Percentiles rank a stretch among this genome's conserved stretches.
Conservation (phyloP, 2,329 filamentous ascomycete species). For the Hawksworthiomyces lignivorus region DNA sequence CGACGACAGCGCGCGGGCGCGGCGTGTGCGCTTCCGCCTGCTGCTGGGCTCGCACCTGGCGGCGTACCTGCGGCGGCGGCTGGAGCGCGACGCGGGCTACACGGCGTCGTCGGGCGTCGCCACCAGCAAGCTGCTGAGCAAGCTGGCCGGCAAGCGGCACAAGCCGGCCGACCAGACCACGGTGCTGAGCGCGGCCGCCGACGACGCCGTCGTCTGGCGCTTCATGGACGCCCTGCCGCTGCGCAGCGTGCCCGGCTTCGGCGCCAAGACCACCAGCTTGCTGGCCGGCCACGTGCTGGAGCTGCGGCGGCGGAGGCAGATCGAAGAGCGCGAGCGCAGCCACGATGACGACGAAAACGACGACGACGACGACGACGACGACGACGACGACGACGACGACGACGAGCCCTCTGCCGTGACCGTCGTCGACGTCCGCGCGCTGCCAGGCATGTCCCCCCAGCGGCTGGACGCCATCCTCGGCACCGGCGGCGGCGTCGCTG, state of each 20-base stretch:
- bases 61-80: slow-evolving; percentile 58
- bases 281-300: slow-evolving; percentile 47
- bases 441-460: slow-evolving; percentile 54
- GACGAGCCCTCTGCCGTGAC: slow-evolving; percentile 38
- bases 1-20: slow-evolving; percentile 18
- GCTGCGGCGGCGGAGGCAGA: too few relatives aligned
- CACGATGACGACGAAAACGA: slow-evolving; percentile 16
- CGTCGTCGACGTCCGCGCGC: slow-evolving; percentile 56
- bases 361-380: slow-evolving; percentile 18
- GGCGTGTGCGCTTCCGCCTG: slow-evolving; percentile 48
- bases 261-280: slow-evolving; percentile 60
- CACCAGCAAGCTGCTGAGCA: slow-evolving; percentile 78
- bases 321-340: slow-evolving; percentile 19
- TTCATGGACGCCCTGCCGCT: slow-evolving; percentile 75
- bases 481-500: slow-evolving; percentile 49
- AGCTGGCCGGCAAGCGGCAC: slow-evolving; percentile 73
- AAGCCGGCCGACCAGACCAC: slow-evolving; percentile 88
- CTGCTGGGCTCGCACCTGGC: slow-evolving; percentile 77
- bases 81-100: slow-evolving; percentile 68
- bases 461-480: slow-evolving; percentile 61
- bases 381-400: slow-evolving; percentile 14
- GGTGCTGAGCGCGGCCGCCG: slow-evolving; percentile 48
- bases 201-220: slow-evolving; percentile 42
- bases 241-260: slow-evolving; percentile 77
- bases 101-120: slow-evolving; percentile 83